A percentile compares a stretch with the other conserved stretches of the same genome.
phyloP scores from a whole-genome alignment of 169 alveolate genomes.

The Theileria luwenshuni region DNA sequence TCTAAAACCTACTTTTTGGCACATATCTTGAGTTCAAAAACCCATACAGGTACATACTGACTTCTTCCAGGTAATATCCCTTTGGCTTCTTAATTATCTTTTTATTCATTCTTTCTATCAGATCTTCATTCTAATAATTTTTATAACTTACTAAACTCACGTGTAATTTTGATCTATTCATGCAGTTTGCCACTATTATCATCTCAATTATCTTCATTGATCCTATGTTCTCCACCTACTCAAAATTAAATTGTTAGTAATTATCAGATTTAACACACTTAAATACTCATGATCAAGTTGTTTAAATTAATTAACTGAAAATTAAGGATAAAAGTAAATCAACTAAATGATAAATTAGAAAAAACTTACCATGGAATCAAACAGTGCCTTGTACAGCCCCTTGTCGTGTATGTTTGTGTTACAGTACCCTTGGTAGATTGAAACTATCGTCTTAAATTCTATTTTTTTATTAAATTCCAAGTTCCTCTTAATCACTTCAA shows the following conservation, averaged over 20 bases:
- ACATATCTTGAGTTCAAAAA: conserved; percentile 8
- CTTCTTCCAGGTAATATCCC: conserved; percentile 25
- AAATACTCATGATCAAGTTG: too few relatives aligned
- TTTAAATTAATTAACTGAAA: too few relatives aligned
- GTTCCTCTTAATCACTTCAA: conserved; percentile 3
- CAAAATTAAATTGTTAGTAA: conserved; percentile 1
- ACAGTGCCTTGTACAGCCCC: conserved; percentile 34
- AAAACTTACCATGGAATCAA: conserved; percentile 40
- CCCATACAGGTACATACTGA: conserved; percentile 18
- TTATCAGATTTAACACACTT: too few relatives aligned
- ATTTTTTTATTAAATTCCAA: background rate
- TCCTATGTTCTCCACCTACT: background rate
- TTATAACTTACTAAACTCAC: conserved; percentile 20
- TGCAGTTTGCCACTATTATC: conserved; percentile 48
- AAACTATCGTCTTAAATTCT: conserved; percentile 31
- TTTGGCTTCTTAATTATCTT: conserved; percentile 11
- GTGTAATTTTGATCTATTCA: conserved; percentile 52
- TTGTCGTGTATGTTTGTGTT: conserved; percentile 28
- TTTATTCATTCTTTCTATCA: conserved; percentile 18
- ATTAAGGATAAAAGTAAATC: too few relatives aligned
- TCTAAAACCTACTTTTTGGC: conserved; percentile 15
- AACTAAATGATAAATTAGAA: background rate
- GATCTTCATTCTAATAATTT: conserved; percentile 20
- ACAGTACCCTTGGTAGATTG: conserved; percentile 42
- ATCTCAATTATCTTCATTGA: conserved; percentile 38